Base-by-base conservation (phyloP, 2,329 filamentous ascomycete species). In the Apiospora aurea region DNA sequence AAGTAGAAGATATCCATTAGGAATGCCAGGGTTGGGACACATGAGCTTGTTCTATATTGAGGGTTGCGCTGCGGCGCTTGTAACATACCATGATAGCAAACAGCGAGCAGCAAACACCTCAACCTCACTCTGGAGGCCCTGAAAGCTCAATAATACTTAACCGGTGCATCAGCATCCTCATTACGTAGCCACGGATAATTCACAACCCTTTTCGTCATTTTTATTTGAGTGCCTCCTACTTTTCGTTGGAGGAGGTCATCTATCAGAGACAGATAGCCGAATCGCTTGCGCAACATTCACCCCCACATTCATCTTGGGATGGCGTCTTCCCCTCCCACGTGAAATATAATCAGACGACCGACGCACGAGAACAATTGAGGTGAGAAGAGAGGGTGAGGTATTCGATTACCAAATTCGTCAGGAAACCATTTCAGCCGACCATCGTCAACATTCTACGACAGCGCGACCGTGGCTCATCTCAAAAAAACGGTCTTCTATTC, bases 291-390 rank as follows among this genome's bases (percentile, higher is more conserved):
- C 51, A 2, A 61, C 53, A 3, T 26, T 2, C 29, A 61, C 53
- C 53, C 53, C 53, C 53, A 61, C 53, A 38, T 2, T 16, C 16
- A 38, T 61, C 29, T 38, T 34, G 16, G 21, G 34, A 61, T 61
- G 53, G 38, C 53, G 53, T 61, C 26, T 61, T 61, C 29, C 26
- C 53, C 29, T 61, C 53, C 53, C 29, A 21, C 53, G 34, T 61
- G 34, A 61, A 61, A 29, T 34, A 10, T 29, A 61, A 61, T 38
- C 53, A 61, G 26, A 10, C 29, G 53, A 21, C 53, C 53, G 29
- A 61, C 29, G 10, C 53, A 61, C 29, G 8, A 38, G 53, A n/a
- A 18, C 51, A 21, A 2, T 11, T 34, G 14, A 38, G 8, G 29
- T 18, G 21, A 61, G 29, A 29, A 34, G 26, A 18, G 53, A 4